phyloP scores from a whole-genome alignment of 2,329 filamentous ascomycete genomes.

The Hirsutella rhossiliensis region DNA sequence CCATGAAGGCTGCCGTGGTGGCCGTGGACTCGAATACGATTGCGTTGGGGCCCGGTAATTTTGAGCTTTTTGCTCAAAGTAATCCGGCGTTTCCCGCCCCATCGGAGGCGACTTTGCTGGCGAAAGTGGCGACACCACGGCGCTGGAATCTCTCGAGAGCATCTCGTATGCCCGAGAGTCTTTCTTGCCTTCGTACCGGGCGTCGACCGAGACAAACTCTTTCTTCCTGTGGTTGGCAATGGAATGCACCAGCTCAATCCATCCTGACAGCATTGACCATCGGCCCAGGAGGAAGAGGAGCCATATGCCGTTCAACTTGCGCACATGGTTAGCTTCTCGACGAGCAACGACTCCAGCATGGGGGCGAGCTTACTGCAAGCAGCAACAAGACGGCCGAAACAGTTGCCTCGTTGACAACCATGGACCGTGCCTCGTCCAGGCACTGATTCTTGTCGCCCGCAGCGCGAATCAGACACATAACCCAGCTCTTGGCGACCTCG shows the following conservation, averaged over 20 bases:
- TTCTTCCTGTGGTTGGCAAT: conserved; percentile 42
- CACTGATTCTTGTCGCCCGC: conserved; percentile 54
- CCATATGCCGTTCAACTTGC: conserved; percentile 72
- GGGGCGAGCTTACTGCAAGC: conserved; percentile 51
- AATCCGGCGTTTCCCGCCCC: conserved; percentile 39
- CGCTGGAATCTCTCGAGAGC: conserved; percentile 49
- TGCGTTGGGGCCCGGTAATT: conserved; percentile 41
- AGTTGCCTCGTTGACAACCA: conserved; percentile 65
- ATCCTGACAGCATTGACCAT: conserved; percentile 74
- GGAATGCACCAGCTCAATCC: conserved; percentile 52
- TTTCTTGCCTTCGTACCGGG: conserved; percentile 47
- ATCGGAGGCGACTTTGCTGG: conserved; percentile 21
- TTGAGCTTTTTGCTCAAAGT: conserved; percentile 37
- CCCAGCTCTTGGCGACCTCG: conserved; percentile 48
- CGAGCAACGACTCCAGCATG: neutral
- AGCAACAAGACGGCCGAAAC: conserved; percentile 74
- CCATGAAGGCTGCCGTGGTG: conserved; percentile 30
- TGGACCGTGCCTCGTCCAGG: conserved; percentile 39
- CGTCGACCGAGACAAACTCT: conserved; percentile 86
- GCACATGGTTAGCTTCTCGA: neutral
- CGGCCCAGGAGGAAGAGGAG: conserved; percentile 71
- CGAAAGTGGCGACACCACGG: conserved; percentile 39
- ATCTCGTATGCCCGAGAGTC: conserved; percentile 69
- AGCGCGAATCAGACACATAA: conserved; percentile 52
- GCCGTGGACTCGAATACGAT: conserved; percentile 44